These are phyloP conservation scores for Colletotrichum somersetense DNA, from an alignment of 2,329 filamentous ascomycete species.

Conservation along the genomic window DNA sequence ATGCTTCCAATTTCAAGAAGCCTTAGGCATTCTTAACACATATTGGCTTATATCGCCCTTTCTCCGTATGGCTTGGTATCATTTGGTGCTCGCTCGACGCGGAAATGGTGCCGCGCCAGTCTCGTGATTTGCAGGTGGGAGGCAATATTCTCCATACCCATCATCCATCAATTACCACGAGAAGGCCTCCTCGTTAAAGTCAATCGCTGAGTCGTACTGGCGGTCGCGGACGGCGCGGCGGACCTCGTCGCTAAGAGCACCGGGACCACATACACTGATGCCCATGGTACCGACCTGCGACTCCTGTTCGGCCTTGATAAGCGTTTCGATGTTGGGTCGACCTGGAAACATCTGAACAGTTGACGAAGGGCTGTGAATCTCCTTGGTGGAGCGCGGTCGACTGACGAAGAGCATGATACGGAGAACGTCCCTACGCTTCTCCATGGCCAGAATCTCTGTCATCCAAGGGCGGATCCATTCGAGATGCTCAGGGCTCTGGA, in stretches of 20 bases:
- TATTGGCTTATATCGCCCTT: neutral
- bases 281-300: constrained; percentile 80
- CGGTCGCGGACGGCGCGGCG: constrained; percentile 73
- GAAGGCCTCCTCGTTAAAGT: constrained; percentile 86
- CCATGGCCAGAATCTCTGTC: constrained; percentile 83
- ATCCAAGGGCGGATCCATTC: constrained; percentile 90
- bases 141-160: neutral
- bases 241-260: constrained; percentile 81
- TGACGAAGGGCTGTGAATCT: constrained; percentile 81
- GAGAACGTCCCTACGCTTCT: constrained; percentile 78
- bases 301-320: constrained; percentile 80
- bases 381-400: constrained; percentile 79
- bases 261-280: constrained; percentile 81
- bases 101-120: neutral
- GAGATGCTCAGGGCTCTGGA: constrained; percentile 82
- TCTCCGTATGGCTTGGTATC: neutral
- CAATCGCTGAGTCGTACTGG: constrained; percentile 75
- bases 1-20: neutral
- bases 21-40: neutral
- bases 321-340: constrained; percentile 78
- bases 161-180: constrained; percentile 58
- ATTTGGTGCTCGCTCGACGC: too few relatives aligned
- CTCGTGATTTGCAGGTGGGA: too few relatives aligned
- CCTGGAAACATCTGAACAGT: constrained; percentile 90
- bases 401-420: constrained; percentile 85